Percentiles rank a stretch among this genome's conserved stretches.
Conservation (phyloP, 805 yeast species). For the Wickerhamiella siamensis region DNA sequence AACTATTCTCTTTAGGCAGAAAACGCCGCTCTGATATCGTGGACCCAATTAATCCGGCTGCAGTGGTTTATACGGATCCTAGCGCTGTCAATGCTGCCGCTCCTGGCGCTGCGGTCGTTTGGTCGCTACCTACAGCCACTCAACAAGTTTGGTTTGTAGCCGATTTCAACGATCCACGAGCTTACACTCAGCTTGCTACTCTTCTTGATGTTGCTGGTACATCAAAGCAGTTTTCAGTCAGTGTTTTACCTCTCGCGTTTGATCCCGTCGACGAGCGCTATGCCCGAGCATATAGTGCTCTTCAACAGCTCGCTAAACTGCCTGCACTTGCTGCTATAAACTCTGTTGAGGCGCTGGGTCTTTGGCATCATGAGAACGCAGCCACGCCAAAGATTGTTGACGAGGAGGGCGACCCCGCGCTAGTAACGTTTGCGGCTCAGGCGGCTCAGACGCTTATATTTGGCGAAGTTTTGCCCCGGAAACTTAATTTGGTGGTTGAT, state of each 20-base stretch:
- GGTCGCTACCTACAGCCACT: constrained; percentile 9
- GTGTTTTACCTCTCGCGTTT: constrained; percentile 2
- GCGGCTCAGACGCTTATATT: background rate
- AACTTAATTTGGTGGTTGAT: constrained; percentile 9
- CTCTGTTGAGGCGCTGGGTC: constrained; percentile 2
- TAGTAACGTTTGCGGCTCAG: background rate
- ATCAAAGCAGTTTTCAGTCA: background rate
- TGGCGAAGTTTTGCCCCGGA: background rate
- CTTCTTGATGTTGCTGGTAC: constrained; percentile 20
- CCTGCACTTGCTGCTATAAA: constrained; percentile 4
- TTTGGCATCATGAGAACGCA: constrained; percentile 1
- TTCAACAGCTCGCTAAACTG: constrained; percentile 3
- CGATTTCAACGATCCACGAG: constrained; percentile 30
- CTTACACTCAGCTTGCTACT: constrained; percentile 33
- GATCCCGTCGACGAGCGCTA: background rate
- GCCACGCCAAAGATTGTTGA: constrained; percentile 3
- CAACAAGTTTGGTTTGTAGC: constrained; percentile 42
- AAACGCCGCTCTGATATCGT: constrained; percentile 6
- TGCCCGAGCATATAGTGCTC: constrained; percentile 2
- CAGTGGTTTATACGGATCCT: constrained; percentile 22
- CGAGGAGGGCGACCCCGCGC: background rate
- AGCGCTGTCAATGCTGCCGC: background rate
- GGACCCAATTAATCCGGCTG: constrained; percentile 8
- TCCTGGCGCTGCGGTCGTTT: background rate
- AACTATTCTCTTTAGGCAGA: constrained; percentile 9